phyloP scores from a whole-genome alignment of 1,284 basidiomycete species.

The Puccinia triticina region DNA sequence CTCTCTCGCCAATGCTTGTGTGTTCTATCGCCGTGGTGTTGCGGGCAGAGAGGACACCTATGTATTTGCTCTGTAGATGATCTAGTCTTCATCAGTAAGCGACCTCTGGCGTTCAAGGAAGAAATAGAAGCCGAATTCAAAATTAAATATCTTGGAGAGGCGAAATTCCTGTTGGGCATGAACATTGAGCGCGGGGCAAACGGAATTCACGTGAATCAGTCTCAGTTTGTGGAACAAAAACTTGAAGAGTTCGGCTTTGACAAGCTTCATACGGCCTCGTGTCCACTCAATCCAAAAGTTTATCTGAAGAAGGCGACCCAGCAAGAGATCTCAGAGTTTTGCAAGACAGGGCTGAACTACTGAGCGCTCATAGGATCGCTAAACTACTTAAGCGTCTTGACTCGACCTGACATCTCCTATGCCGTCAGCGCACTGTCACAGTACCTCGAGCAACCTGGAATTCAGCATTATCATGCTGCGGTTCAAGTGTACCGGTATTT shows the following conservation, averaged over 20 bases:
- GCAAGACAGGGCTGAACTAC: not conserved
- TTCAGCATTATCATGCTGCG: not conserved
- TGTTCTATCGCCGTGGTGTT: not conserved
- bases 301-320: not conserved
- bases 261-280: not conserved
- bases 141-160: not conserved
- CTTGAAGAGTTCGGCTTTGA: not conserved
- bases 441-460: not conserved
- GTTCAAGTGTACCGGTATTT: not conserved
- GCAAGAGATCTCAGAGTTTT: not conserved
- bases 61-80: slow-evolving; percentile 19
- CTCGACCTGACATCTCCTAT: slow-evolving; percentile 2
- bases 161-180: not conserved
- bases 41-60: not conserved
- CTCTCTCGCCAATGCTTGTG: not conserved
- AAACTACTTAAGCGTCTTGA: not conserved
- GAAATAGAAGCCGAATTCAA: not conserved
- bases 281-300: not conserved
- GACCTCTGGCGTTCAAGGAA: not conserved
- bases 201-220: not conserved
- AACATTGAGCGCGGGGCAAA: not conserved
- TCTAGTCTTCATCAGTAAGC: not conserved
- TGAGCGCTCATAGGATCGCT: not conserved
- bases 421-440: slow-evolving; percentile 3
- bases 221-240: not conserved